A percentile compares a stretch with the other conserved stretches of the same genome.
These are phyloP conservation scores for Coleophoma cylindrospora DNA, from an alignment of 2,329 filamentous ascomycete species.

Conservation along the genomic window DNA sequence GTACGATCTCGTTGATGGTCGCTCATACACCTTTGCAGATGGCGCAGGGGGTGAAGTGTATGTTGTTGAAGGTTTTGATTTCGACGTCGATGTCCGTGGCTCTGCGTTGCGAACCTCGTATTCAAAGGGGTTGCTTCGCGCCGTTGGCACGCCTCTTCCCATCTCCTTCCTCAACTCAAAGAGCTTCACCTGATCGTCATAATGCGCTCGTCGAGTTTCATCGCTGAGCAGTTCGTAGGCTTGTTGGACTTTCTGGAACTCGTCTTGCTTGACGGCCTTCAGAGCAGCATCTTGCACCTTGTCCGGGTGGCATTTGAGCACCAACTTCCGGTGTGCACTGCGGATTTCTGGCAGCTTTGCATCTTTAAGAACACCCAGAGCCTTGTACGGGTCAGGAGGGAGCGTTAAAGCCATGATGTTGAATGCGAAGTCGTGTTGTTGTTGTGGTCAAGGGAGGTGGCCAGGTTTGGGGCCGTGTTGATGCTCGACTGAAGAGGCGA, in stretches of 20 bases:
- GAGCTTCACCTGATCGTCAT: conserved; percentile 71
- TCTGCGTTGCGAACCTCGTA: conserved; percentile 43
- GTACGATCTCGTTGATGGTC: conserved; percentile 30
- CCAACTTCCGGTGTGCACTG: conserved; percentile 77
- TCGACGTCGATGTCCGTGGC: conserved; percentile 37
- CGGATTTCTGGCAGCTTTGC: conserved; percentile 70
- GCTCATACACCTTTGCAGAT: conserved; percentile 23
- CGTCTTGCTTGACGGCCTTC: conserved; percentile 74
- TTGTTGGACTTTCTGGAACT: conserved; percentile 89
- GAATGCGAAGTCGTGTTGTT: conserved; percentile 1
- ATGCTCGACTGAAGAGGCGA: conserved; percentile 2
- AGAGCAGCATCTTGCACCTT: conserved; percentile 67
- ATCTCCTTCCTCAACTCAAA: conserved; percentile 53
- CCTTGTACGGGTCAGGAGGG: conserved; percentile 67
- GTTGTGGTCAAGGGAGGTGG: conserved; percentile 3
- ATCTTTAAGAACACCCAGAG: conserved; percentile 68
- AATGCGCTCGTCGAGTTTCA: conserved; percentile 64
- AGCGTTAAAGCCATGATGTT: conserved; percentile 18
- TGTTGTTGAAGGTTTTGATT: conserved; percentile 31
- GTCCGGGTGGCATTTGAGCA: conserved; percentile 85
- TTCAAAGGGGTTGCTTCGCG: conserved; percentile 40
- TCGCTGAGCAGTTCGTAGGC: conserved; percentile 89
- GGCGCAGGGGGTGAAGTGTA: conserved; percentile 26
- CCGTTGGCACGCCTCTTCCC: conserved; percentile 33
- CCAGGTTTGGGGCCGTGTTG: conserved; percentile 1